Percentiles rank a stretch among this genome's conserved stretches.
phyloP scores from a whole-genome alignment of 139 green algal genomes.

The Ettlia oleoabundans region DNA sequence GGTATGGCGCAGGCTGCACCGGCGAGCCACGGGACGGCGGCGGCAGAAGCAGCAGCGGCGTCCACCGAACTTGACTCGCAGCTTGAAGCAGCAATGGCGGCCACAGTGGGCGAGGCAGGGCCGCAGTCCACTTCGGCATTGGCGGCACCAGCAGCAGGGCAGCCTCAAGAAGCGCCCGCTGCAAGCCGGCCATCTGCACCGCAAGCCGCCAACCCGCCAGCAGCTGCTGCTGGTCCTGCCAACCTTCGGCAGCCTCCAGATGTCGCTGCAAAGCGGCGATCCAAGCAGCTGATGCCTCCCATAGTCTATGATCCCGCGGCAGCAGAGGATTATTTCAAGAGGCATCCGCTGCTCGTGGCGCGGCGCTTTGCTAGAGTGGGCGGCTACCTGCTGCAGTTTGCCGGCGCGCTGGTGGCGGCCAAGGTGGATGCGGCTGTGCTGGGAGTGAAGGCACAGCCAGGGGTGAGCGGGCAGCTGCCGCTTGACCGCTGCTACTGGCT shows the following conservation, averaged over 20 bases:
- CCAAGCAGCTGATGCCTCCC: not conserved
- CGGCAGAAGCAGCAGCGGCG: too few species aligned
- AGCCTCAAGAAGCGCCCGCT: too few species aligned
- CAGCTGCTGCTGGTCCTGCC: not conserved
- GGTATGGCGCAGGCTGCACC: too few species aligned
- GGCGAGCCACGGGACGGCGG: too few species aligned
- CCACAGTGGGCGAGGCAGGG: too few species aligned
- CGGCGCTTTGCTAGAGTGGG: constrained; percentile 16
- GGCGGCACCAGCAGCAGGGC: too few species aligned
- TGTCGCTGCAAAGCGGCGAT: not conserved
- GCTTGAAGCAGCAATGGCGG: too few species aligned
- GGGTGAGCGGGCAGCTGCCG: not conserved
- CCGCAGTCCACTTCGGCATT: too few species aligned
- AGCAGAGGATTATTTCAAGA: constrained; percentile 18
- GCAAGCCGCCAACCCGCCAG: not conserved
- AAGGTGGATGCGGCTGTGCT: constrained; percentile 1
- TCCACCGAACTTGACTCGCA: too few species aligned
- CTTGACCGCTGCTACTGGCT: too few species aligned
- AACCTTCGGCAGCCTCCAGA: not conserved
- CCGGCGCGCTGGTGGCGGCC: not conserved
- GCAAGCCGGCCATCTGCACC: too few species aligned
- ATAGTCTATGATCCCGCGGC: constrained; percentile 13
- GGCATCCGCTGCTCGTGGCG: constrained; percentile 13
- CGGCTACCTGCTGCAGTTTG: constrained; percentile 19
- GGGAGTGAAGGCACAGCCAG: not conserved